phyloP scores from a whole-genome alignment of 148 eudicot species.

The Fallopia convolvulus region DNA sequence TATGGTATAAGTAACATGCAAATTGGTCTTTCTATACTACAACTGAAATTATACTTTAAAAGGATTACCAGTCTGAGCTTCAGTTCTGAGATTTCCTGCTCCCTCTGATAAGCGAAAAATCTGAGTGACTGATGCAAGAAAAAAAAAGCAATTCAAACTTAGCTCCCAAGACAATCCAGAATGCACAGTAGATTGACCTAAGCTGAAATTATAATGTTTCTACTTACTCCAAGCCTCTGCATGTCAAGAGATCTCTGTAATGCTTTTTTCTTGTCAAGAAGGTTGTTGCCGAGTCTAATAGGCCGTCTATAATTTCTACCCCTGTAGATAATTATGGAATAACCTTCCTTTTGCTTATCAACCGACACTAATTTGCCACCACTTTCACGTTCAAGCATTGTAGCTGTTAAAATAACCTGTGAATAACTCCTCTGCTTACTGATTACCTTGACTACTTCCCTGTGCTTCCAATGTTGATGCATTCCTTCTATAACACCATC shows the following conservation, averaged over 20 bases:
- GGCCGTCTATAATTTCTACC: conserved; percentile 93
- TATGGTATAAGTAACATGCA: neutral
- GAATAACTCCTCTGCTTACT: conserved; percentile 62
- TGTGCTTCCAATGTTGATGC: conserved; percentile 97
- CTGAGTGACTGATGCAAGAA: conserved; percentile 53
- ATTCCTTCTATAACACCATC: conserved; percentile 90
- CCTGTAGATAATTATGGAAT: conserved; percentile 76
- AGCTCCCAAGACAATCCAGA: neutral
- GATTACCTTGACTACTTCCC: conserved; percentile 80
- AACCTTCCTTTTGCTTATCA: conserved; percentile 76
- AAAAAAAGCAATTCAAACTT: conserved; percentile 8
- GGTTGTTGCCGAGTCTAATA: conserved; percentile 32
- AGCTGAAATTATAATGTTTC: neutral
- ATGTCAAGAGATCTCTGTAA: conserved; percentile 67
- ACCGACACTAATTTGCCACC: conserved; percentile 71
- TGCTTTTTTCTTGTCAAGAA: conserved; percentile 74
- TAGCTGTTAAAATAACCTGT: conserved; percentile 63
- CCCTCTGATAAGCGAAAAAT: conserved; percentile 69
- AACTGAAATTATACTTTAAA: neutral
- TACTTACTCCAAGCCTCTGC: conserved; percentile 91
- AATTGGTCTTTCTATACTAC: neutral
- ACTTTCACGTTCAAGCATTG: conserved; percentile 60
- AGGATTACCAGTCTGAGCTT: conserved; percentile 49
- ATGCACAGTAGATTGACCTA: neutral
- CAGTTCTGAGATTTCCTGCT: conserved; percentile 50